A percentile compares a stretch with the other conserved stretches of the same genome.
These are phyloP conservation scores for Trichoderma gamsii DNA, from an alignment of 495 filamentous ascomycete species.

Conservation along the genomic window DNA sequence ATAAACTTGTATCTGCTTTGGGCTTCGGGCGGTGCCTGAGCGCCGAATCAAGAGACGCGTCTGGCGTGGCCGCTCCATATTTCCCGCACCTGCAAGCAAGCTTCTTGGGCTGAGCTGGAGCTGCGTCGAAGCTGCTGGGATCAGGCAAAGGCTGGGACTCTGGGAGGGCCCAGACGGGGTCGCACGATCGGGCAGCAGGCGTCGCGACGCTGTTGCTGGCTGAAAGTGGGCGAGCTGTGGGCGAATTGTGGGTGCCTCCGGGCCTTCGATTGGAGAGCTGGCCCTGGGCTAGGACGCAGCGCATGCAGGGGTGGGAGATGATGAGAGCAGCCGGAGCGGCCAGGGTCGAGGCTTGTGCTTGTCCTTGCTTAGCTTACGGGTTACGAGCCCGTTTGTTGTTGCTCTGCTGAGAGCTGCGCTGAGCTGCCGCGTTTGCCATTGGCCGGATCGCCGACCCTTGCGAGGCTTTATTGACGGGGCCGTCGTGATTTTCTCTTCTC, in stretches of 20 bases:
- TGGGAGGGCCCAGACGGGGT: background rate
- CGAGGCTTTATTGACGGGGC: background rate
- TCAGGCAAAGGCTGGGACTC: background rate
- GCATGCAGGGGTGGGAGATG: background rate
- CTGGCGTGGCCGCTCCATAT: background rate
- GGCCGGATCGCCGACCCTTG: background rate
- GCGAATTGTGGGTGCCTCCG: conserved; percentile 1
- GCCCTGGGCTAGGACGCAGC: background rate
- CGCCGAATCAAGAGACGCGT: conserved; percentile 4
- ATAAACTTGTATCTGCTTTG: conserved; percentile 10
- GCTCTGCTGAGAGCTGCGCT: background rate
- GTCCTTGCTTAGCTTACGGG: background rate
- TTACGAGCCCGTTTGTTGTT: background rate
- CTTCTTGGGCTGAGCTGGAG: conserved; percentile 11
- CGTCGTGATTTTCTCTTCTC: background rate
- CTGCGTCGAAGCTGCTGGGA: background rate
- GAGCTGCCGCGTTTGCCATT: conserved; percentile 2
- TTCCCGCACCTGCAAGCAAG: conserved; percentile 6
- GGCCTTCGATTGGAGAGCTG: conserved; percentile 5
- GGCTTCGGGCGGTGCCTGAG: background rate
- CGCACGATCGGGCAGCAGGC: conserved; percentile 12
- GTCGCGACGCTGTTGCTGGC: conserved; percentile 4
- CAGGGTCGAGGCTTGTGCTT: background rate
- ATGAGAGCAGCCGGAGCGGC: background rate
- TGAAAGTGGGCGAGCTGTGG: conserved; percentile 3